Conservation (phyloP, 129 eudicot genomes). For the Ambrosia artemisiifolia region DNA sequence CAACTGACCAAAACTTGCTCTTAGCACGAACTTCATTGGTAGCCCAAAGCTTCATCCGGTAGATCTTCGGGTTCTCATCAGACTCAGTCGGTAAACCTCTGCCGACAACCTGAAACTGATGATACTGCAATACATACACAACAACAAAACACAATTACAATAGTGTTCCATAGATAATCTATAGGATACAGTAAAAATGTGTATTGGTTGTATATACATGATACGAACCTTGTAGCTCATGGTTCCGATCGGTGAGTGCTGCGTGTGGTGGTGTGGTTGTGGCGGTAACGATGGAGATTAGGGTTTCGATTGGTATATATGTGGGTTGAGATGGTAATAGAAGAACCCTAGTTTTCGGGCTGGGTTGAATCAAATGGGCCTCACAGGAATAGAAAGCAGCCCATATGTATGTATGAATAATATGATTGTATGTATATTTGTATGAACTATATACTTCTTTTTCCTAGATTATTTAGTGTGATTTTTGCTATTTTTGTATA, state of each 20-base stretch:
- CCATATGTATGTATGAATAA: neutral
- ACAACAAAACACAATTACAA: neutral
- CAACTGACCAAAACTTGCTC: constrained; percentile 58
- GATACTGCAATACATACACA: constrained; percentile 37
- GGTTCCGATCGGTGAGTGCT: constrained; percentile 1
- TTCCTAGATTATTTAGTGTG: too few species aligned
- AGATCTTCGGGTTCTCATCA: constrained; percentile 65
- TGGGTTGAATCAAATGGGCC: constrained; percentile 8
- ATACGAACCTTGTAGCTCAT: constrained; percentile 31
- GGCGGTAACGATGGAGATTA: constrained; percentile 23
- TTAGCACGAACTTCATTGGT: constrained; percentile 66
- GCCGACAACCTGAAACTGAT: constrained; percentile 68
- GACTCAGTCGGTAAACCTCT: constrained; percentile 59
- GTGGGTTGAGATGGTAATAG: neutral
- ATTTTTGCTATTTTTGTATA: too few species aligned
- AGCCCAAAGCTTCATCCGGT: constrained; percentile 70
- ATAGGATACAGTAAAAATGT: too few species aligned
- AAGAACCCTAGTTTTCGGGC: constrained; percentile 30
- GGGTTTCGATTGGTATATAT: constrained; percentile 26
- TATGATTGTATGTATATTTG: too few species aligned
- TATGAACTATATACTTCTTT: too few species aligned
- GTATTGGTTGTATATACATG: too few species aligned
- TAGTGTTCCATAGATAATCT: neutral
- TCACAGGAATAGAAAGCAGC: neutral
- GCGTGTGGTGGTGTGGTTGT: constrained; percentile 12